Evolutionary conservation across 2,329 filamentous ascomycete species (phyloP), one percentile per base, ranked within the genome.

Genomic region (Coniochaeta prunicola): DNA sequence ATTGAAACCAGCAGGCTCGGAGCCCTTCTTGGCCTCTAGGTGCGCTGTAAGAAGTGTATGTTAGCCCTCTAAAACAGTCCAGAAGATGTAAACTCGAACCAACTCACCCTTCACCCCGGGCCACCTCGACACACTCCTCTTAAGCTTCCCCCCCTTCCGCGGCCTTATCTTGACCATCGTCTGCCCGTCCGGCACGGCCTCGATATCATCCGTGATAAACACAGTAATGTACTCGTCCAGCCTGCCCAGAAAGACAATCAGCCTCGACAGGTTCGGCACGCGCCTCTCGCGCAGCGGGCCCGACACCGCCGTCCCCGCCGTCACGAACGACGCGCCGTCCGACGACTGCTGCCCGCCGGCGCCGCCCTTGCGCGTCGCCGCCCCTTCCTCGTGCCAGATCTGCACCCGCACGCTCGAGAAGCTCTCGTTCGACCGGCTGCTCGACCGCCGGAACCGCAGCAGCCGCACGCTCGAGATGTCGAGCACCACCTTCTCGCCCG

Each of bases 91-190:
- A 64, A 48, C 6, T 56, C 33, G 13, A 26, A 4, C 42, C 21
- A 17, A 50, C 63, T 48, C 50, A 67, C 66, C 67, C 50, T 65
- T 67, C n/a, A 69, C 63, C 4, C 62, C 66, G 4, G 61, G 62
- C 61, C 63, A 68, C 17, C 66, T 57, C 10, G 63, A 64, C 8
- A 57, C 64, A 28, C 64, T 65, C 53, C 61, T 60, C 1, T 62
- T 59, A 3, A 63, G 60, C 19, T 36, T 54, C 3, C 60, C 62
- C 10, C 65, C 65, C 31, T 66, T 67, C 24, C 68, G 59, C 9
- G 68, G 63, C 57, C 67, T 67, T n/a, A 71, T 40, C 53, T 65
- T 66, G 17, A 67, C 66, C 59, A 64, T 62, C 53, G 68, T 69
- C 40, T 59, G 63, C 6, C 65, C 66, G 4, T 66, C 64, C 0